Conservation (phyloP, 768 basidiomycete species). For the Candolleomyces aberdarensis region DNA sequence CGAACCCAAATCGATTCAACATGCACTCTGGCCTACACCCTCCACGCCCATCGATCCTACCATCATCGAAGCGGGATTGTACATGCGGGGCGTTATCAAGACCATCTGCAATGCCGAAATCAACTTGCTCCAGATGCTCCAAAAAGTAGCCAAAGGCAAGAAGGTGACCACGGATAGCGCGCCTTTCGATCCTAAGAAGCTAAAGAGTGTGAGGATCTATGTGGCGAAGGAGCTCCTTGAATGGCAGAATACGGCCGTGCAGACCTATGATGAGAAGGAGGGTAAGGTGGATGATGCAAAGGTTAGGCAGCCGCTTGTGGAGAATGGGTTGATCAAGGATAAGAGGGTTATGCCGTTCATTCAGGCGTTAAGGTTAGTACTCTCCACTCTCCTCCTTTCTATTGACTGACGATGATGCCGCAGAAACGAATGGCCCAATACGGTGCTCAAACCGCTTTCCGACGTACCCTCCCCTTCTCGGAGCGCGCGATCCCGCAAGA, state of each 20-base stretch:
- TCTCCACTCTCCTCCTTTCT: not conserved
- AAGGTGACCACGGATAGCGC: slow-evolving; percentile 30
- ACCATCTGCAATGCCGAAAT: slow-evolving; percentile 87
- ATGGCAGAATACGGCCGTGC: slow-evolving; percentile 88
- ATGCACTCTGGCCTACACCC: slow-evolving; percentile 79
- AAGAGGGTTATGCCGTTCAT: slow-evolving; percentile 96
- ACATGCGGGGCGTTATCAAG: slow-evolving; percentile 92
- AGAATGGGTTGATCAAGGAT: slow-evolving; percentile 87
- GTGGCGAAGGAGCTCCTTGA: slow-evolving; percentile 88
- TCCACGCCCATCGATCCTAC: slow-evolving; percentile 55
- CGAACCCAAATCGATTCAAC: slow-evolving; percentile 73
- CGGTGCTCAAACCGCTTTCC: slow-evolving; percentile 75
- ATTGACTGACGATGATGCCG: slow-evolving; percentile 2
- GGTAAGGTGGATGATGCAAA: slow-evolving; percentile 80
- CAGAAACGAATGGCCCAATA: slow-evolving; percentile 83
- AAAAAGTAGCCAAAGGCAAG: slow-evolving; percentile 66
- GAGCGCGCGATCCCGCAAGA: slow-evolving; percentile 71
- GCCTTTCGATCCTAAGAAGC: slow-evolving; percentile 78
- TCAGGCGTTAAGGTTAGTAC: slow-evolving; percentile 79
- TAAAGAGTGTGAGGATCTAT: slow-evolving; percentile 85
- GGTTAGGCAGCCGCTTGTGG: slow-evolving; percentile 63
- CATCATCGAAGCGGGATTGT: slow-evolving; percentile 69
- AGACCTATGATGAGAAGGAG: slow-evolving; percentile 53
- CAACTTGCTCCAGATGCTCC: slow-evolving; percentile 71
- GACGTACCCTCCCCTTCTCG: slow-evolving; percentile 78